Evolutionary conservation across 768 basidiomycete genomes (phyloP), one percentile per base, ranked within the genome.

Genomic region (Tylopilus felleus): DNA sequence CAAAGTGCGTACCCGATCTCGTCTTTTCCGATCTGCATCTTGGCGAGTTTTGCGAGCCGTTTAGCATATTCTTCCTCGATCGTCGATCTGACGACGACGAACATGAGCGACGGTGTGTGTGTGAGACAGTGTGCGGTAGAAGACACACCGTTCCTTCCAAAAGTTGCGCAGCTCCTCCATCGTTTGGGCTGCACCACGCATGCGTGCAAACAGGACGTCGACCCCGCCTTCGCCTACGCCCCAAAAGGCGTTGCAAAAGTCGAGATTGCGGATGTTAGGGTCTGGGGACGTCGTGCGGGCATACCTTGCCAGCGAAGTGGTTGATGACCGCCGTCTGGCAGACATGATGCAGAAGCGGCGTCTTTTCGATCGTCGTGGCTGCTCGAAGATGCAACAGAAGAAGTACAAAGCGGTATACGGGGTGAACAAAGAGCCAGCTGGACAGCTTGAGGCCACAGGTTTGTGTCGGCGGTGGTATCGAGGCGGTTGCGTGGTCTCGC

Each of bases 181-280:
- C 2, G 93, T 94, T 69, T 90, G 80, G 17, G 80, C 71, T 14
- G 89, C 90, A 19, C 91, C 92, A 9, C 93, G 80, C 85, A 96
- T 89, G 56, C 93, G 81, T 29, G 93, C 87, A 68, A 92, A 89
- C 29, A 98, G 77, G 42, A 95, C 92, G 63, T 96, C 92, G 57
- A 91, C 93, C 16, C 94, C 94, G 36, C 80, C 87, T 75, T 97
- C 93, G 27, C 78, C 82, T 19, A 79, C 61, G 12, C 93, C 93
- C 97, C 97, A 98, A 75, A 98, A 98, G 2, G 93, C 83, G 72
- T 98, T 99, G 72, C 95, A 98, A 73, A 94, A 98, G 73, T 97
- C 93, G 63, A 85, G 71, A 10, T 84, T 83, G 52, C 81, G 78
- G 60, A 67, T 64, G 5, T 33, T 64, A 4, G n/a, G 36, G 35